Evolutionary conservation across 2,329 filamentous ascomycete species (phyloP).

Genomic region (Geosmithia flava): DNA sequence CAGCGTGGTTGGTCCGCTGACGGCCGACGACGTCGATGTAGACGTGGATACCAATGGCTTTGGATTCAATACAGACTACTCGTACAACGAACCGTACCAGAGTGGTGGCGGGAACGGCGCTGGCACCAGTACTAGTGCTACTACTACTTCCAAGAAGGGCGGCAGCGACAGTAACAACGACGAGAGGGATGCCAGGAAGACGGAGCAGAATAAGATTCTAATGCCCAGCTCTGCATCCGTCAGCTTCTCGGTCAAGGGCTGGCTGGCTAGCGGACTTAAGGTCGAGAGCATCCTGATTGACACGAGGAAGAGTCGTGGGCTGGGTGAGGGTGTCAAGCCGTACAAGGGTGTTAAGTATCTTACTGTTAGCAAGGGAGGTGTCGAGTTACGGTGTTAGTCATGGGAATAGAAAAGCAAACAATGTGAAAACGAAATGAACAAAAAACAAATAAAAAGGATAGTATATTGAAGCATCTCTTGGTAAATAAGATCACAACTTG

Average conservation of each 20-base stretch:
- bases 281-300: constrained; percentile 58
- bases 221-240: constrained; percentile 72
- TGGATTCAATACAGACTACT: constrained; percentile 37
- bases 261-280: constrained; percentile 55
- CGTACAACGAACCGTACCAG: constrained; percentile 46
- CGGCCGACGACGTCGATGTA: constrained; percentile 31
- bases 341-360: constrained; percentile 98
- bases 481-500: too few species aligned
- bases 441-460: neutral
- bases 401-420: neutral
- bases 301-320: constrained; percentile 68
- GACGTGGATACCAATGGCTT: constrained; percentile 37
- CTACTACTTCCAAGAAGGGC: constrained; percentile 12
- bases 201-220: constrained; percentile 58
- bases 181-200: constrained; percentile 40
- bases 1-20: constrained; percentile 58
- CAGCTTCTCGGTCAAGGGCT: constrained; percentile 59
- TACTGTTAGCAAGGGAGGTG: constrained; percentile 56
- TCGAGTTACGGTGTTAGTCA: constrained; percentile 48
- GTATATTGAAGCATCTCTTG: too few species aligned
- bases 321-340: constrained; percentile 81
- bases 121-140: too few species aligned
- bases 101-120: constrained; percentile 14
- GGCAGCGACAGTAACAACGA: constrained; percentile 23
- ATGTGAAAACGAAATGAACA: neutral